A percentile compares a stretch with the other conserved stretches of the same genome.
Evolutionary conservation across 345 rosid species (phyloP).

Genomic region (Eucalyptus coolabah): DNA sequence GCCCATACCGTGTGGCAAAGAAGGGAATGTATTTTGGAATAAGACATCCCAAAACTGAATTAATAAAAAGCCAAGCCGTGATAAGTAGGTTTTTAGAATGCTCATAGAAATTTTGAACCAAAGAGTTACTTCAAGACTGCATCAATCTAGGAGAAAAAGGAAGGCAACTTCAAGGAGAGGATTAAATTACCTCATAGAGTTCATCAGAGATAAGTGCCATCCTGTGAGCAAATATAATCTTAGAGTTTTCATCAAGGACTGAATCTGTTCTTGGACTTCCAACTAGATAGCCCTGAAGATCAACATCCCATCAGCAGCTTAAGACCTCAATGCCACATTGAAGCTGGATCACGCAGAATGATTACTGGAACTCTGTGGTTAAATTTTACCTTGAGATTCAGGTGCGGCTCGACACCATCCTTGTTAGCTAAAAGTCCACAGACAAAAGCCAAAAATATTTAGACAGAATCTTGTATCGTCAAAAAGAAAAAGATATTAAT

Average conservation of each 20-base stretch:
- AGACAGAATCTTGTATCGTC: not conserved
- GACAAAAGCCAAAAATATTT: not conserved
- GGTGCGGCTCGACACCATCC: not conserved
- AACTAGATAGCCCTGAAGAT: conserved; percentile 2
- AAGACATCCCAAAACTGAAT: not conserved
- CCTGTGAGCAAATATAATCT: conserved; percentile 4
- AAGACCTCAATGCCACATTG: not conserved
- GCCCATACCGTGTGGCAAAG: not conserved
- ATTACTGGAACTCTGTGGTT: not conserved
- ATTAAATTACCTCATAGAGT: not conserved
- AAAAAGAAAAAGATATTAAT: not conserved
- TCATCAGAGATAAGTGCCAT: conserved; percentile 13
- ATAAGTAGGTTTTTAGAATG: not conserved
- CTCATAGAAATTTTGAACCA: not conserved
- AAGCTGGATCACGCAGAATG: not conserved
- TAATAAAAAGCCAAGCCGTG: not conserved
- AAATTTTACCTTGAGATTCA: conserved; percentile 6
- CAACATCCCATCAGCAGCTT: not conserved
- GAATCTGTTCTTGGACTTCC: conserved; percentile 12
- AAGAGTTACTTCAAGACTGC: not conserved
- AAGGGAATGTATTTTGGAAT: not conserved
- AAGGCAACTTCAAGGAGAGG: not conserved
- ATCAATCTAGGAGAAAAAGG: not conserved
- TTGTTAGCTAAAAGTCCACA: conserved; percentile 1
- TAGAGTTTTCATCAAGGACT: conserved; percentile 2